Conservation (phyloP, 148 eudicot species). For the Rhododendron simsii region DNA sequence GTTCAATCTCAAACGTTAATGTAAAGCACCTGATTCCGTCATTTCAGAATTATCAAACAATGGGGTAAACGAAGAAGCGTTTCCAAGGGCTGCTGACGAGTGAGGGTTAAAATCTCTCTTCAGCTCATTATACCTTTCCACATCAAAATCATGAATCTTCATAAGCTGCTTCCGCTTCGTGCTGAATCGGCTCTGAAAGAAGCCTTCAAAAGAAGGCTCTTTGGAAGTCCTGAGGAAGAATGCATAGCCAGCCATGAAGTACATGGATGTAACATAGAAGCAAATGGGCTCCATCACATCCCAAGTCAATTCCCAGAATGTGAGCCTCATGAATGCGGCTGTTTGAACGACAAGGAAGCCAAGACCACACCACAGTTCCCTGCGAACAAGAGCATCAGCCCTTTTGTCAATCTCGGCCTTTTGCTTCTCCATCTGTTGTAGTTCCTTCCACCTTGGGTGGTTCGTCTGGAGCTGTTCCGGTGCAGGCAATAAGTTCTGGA, state of each 20-base stretch:
- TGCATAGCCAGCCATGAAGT: conserved; percentile 77
- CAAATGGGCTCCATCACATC: conserved; percentile 99
- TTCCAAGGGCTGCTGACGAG: not conserved
- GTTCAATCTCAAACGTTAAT: not conserved
- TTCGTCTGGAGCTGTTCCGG: conserved; percentile 17
- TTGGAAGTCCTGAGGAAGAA: conserved; percentile 79
- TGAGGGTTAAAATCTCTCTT: conserved; percentile 39
- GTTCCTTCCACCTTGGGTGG: conserved; percentile 45
- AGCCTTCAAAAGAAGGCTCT: conserved; percentile 89
- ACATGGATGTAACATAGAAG: conserved; percentile 74
- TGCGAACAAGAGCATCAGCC: conserved; percentile 61
- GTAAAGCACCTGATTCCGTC: not conserved
- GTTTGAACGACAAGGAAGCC: conserved; percentile 72
- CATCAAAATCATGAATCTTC: conserved; percentile 43
- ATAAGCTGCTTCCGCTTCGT: conserved; percentile 61
- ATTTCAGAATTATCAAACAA: not conserved
- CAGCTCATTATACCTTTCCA: conserved; percentile 53
- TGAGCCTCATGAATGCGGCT: conserved; percentile 81
- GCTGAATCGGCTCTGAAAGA: conserved; percentile 70
- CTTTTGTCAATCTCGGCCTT: conserved; percentile 53
- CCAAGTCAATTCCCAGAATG: conserved; percentile 97
- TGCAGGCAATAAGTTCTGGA: conserved; percentile 44
- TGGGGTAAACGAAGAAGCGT: not conserved
- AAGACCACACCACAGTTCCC: conserved; percentile 83
- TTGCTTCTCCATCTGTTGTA: conserved; percentile 56